These are phyloP conservation scores for Sclerotinia trifoliorum DNA, from an alignment of 2,329 filamentous ascomycete genomes.

Conservation along the genomic window DNA sequence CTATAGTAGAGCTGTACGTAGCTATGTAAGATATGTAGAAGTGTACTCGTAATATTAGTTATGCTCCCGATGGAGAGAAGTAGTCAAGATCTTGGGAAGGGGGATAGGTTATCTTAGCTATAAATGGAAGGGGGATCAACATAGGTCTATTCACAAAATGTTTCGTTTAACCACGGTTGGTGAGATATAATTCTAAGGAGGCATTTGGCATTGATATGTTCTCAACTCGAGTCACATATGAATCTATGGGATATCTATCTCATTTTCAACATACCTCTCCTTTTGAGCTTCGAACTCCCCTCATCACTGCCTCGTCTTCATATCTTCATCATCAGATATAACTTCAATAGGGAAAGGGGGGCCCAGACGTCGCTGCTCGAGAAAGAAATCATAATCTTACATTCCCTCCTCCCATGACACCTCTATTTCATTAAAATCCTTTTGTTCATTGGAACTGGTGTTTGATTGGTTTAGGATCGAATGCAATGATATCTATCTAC, in stretches of 20 bases:
- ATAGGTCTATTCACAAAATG: not conserved
- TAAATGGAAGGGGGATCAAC: no score
- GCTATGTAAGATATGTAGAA: slow-evolving; percentile 4
- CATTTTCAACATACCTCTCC: not conserved
- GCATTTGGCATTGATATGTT: not conserved
- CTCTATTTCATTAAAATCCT: no score
- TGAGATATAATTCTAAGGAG: no score
- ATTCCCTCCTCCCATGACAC: no score
- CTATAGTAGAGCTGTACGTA: slow-evolving; percentile 4
- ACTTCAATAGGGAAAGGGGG: not conserved
- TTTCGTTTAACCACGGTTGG: not conserved
- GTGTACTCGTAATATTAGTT: no score
- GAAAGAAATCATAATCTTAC: not conserved
- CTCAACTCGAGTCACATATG: not conserved
- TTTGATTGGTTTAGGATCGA: no score
- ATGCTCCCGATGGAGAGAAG: not conserved
- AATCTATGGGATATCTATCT: not conserved
- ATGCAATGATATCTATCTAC: no score
- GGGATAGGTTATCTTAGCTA: no score
- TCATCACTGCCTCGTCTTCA: not conserved
- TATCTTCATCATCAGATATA: not conserved
- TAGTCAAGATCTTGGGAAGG: not conserved
- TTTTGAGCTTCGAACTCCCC: no score
- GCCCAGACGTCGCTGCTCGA: slow-evolving; percentile 6
- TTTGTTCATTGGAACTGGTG: not conserved